These are phyloP conservation scores for Herpetospermum pedunculosum DNA, from an alignment of 306 rosid species.

Conservation along the genomic window DNA sequence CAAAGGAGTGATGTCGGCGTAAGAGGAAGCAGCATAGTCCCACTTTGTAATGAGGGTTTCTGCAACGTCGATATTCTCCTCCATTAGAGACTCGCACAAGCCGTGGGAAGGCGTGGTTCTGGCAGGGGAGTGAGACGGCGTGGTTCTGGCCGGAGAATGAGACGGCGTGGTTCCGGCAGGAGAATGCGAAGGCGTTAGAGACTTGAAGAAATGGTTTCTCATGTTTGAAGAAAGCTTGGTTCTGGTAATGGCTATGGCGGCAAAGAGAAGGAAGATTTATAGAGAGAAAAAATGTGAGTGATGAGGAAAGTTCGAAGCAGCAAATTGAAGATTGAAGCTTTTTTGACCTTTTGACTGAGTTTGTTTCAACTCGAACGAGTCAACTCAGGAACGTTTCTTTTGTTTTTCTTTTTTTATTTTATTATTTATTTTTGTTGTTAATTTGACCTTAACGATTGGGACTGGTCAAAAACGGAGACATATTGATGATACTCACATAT, in stretches of 20 bases:
- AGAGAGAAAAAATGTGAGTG: neutral
- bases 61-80: conserved; percentile 50
- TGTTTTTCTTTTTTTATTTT: too few species aligned
- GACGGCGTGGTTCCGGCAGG: conserved; percentile 8
- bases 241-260: neutral
- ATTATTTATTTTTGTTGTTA: neutral
- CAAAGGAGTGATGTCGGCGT: conserved; percentile 15
- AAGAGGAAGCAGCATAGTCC: conserved; percentile 21
- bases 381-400: too few species aligned
- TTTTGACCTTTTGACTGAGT: neutral
- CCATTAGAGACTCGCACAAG: conserved; percentile 39
- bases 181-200: conserved; percentile 23
- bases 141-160: neutral
- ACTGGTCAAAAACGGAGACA: neutral
- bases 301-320: neutral
- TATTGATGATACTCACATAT: neutral
- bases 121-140: conserved; percentile 24
- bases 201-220: conserved; percentile 29
- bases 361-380: neutral
- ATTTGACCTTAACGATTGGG: neutral
- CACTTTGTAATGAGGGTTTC: conserved; percentile 37
- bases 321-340: neutral
- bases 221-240: neutral
- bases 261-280: neutral
- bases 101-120: conserved; percentile 12